These are phyloP conservation scores for Pisolithus microcarpus DNA, from an alignment of 768 basidiomycete species.

Conservation along the genomic window DNA sequence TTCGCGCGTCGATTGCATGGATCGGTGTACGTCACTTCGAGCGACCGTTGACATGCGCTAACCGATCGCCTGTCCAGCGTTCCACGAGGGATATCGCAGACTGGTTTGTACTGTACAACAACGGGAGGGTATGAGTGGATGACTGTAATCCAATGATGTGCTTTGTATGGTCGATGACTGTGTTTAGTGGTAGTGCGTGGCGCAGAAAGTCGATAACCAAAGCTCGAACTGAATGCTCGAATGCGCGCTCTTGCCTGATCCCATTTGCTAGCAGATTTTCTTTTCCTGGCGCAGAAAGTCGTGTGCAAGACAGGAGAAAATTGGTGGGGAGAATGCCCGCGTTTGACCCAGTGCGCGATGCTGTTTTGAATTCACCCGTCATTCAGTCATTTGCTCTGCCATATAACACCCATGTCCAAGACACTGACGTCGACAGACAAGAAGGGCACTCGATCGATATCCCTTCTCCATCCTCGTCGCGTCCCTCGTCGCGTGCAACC, in stretches of 20 bases:
- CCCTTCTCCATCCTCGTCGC: slow-evolving; percentile 33
- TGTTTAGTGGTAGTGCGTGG: too few relatives aligned
- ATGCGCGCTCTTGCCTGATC: background rate
- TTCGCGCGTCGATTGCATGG: slow-evolving; percentile 54
- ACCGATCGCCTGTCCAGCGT: slow-evolving; percentile 32
- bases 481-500: slow-evolving; percentile 27
- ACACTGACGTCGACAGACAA: slow-evolving; percentile 21
- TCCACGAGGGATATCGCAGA: slow-evolving; percentile 47
- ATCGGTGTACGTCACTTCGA: slow-evolving; percentile 42
- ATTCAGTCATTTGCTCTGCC: slow-evolving; percentile 37
- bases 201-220: background rate
- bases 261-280: background rate
- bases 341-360: slow-evolving; percentile 85
- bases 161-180: background rate
- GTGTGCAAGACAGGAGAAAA: background rate
- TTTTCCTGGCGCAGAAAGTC: background rate
- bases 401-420: slow-evolving; percentile 14
- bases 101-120: slow-evolving; percentile 37
- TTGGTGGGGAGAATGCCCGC: slow-evolving; percentile 27
- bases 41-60: background rate
- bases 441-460: slow-evolving; percentile 22
- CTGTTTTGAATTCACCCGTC: slow-evolving; percentile 71
- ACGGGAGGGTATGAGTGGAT: background rate
- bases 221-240: background rate
- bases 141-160: background rate